Evolutionary conservation across 2,329 filamentous ascomycete genomes (phyloP).

Genomic region (Leptographium radiaticola): DNA sequence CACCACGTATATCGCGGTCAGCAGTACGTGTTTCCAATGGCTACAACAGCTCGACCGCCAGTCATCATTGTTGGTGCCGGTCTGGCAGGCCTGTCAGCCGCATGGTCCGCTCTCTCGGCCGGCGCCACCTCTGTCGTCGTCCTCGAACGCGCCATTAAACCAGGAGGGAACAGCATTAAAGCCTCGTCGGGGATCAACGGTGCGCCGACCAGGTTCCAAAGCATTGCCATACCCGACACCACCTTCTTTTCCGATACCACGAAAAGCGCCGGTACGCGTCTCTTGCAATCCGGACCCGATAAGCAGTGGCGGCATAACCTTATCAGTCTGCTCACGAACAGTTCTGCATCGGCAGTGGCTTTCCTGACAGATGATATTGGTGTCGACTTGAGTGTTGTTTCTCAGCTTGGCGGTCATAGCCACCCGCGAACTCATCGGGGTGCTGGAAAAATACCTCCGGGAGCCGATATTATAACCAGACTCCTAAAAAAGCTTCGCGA

Average conservation of each 20-base stretch:
- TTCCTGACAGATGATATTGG: constrained; percentile 99
- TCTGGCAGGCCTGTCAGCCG: constrained; percentile 48
- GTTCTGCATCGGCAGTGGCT: constrained; percentile 90
- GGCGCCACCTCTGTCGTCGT: constrained; percentile 37
- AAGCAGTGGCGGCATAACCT: constrained; percentile 32
- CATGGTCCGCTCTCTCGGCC: constrained; percentile 39
- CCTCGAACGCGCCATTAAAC: constrained; percentile 45
- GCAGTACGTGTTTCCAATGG: not conserved
- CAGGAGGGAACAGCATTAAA: constrained; percentile 94
- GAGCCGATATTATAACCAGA: constrained; percentile 99
- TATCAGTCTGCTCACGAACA: constrained; percentile 98
- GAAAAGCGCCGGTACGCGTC: constrained; percentile 36
- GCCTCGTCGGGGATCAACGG: constrained; percentile 99
- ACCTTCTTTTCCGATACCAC: constrained; percentile 43
- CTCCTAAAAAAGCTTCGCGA: constrained; percentile 37
- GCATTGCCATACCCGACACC: constrained; percentile 19
- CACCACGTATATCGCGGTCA: not conserved
- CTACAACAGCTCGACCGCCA: not conserved
- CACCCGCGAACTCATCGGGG: constrained; percentile 95
- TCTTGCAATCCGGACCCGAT: constrained; percentile 15
- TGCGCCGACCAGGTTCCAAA: constrained; percentile 69
- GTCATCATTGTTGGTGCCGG: constrained; percentile 54
- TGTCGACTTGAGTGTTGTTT: constrained; percentile 91
- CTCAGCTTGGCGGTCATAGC: constrained; percentile 81
- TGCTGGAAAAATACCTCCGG: constrained; percentile 98